Evolutionary conservation across 805 yeast genomes (phyloP).

Genomic region (Wickerhamomyces mucosus): DNA sequence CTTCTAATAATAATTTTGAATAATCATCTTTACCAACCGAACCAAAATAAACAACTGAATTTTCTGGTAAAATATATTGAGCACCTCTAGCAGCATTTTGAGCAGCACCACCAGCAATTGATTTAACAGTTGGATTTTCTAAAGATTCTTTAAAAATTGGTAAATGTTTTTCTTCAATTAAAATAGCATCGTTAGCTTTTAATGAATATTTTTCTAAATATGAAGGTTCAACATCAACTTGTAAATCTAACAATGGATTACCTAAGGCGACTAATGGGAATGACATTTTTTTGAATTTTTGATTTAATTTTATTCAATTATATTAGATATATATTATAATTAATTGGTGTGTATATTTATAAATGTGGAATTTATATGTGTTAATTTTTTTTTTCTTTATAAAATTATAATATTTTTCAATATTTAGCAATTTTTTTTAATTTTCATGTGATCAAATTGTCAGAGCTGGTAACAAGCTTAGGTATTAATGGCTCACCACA

Average conservation of each 20-base stretch:
- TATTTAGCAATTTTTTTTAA: no score
- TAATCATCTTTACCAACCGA: conserved; percentile 91
- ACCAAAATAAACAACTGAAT: conserved; percentile 88
- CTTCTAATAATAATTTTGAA: conserved; percentile 69
- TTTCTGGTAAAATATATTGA: conserved; percentile 74
- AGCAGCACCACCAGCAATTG: conserved; percentile 98
- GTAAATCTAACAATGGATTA: conserved; percentile 85
- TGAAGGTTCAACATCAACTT: conserved; percentile 58
- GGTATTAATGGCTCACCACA: no score
- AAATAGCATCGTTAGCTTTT: conserved; percentile 90
- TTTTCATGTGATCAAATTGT: no score
- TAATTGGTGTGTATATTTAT: background rate
- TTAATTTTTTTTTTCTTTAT: background rate
- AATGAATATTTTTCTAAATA: conserved; percentile 74
- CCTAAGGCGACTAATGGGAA: conserved; percentile 78
- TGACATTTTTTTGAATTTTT: no score
- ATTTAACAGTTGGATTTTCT: conserved; percentile 45
- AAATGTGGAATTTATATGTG: no score
- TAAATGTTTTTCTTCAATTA: conserved; percentile 72
- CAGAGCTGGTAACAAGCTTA: no score
- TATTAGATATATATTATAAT: no score
- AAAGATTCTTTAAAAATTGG: conserved; percentile 80
- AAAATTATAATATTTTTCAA: no score
- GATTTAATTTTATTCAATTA: background rate
- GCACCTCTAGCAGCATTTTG: conserved; percentile 99